Evolutionary conservation across 805 yeast genomes (phyloP), one percentile per base, ranked within the genome.

Genomic region (Starmerella stellata): DNA sequence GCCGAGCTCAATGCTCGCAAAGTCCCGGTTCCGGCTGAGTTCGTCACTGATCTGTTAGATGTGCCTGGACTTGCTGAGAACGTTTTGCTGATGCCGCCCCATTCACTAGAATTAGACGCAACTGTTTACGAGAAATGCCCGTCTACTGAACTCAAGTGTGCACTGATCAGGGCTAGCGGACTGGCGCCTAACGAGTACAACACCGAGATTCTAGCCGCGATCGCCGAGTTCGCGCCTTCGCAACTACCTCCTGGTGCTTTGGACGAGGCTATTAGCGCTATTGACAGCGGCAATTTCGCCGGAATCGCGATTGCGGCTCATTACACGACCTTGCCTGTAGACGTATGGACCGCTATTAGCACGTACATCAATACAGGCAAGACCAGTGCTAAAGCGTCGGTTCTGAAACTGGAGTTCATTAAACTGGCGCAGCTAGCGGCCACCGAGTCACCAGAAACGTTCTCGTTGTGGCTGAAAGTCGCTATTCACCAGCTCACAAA

Each of bases 401-500:
- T 37, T 8, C 33, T 45, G 5, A 5, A 17, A 1, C 21, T 41
- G 2, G 41, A 37, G 13, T 21, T 44, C 2, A 34, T 38, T 3
- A 4, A 1, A 1, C 19, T 44, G 5, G n/a, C 35, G 8, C 16
- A 13, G 5, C 14, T 29, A 13, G 16, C 32, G 16, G 19, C 9
- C 19, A 17, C 13, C 23, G 15, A 2, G 30, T n/a, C 20, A 4
- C 35, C 40, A 4, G 35, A 38, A 5, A 38, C 38, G 31, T 14
- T 38, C 4, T n/a, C 45, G 1, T 35, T 38, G 4, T 49, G 46
- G 47, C 40, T 48, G 5, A 46, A 48, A 20, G 36, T 41, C 4
- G 43, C 29, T 2, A 49, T 49, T 2, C 40, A 45, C 7, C 46
- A 44, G n/a, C 40, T 49, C 27, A 50, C 53, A 1, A 37, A 34